These are phyloP conservation scores for Pythium dissotocum DNA, from an alignment of 352 stramenopile species.

Conservation along the genomic window DNA sequence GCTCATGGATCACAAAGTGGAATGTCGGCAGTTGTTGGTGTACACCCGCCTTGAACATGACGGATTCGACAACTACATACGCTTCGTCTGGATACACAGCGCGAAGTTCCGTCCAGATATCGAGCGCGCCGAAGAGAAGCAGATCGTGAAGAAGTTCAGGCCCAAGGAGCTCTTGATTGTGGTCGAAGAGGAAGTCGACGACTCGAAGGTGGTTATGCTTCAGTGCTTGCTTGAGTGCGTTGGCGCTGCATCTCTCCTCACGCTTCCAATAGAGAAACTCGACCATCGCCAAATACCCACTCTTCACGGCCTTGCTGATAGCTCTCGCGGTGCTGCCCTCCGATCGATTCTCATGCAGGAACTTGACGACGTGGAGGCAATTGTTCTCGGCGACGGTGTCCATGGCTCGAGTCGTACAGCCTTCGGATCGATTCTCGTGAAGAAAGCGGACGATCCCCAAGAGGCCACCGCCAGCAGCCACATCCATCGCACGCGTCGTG, in stretches of 20 bases:
- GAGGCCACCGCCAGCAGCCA: too few relatives aligned
- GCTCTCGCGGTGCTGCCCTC: too few relatives aligned
- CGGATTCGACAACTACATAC: background rate
- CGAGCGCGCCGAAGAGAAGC: background rate
- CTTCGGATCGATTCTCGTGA: conserved; percentile 1
- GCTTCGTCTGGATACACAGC: background rate
- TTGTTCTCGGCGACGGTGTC: too few relatives aligned
- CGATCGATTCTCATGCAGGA: too few relatives aligned
- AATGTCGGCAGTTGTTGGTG: background rate
- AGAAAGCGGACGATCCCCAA: too few relatives aligned
- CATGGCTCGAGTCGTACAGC: background rate
- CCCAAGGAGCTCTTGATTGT: background rate
- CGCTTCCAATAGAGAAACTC: background rate
- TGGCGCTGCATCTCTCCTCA: background rate
- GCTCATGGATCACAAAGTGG: background rate
- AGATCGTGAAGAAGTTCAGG: background rate
- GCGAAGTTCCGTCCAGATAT: background rate
- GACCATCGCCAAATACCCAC: too few relatives aligned
- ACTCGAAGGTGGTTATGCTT: background rate
- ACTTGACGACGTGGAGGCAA: too few relatives aligned
- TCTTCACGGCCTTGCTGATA: too few relatives aligned
- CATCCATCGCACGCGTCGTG: too few relatives aligned
- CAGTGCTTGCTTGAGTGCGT: background rate
- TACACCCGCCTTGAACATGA: background rate
- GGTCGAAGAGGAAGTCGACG: background rate